Conservation (phyloP, 1,284 basidiomycete species). For the Neolentinus lepideus region DNA sequence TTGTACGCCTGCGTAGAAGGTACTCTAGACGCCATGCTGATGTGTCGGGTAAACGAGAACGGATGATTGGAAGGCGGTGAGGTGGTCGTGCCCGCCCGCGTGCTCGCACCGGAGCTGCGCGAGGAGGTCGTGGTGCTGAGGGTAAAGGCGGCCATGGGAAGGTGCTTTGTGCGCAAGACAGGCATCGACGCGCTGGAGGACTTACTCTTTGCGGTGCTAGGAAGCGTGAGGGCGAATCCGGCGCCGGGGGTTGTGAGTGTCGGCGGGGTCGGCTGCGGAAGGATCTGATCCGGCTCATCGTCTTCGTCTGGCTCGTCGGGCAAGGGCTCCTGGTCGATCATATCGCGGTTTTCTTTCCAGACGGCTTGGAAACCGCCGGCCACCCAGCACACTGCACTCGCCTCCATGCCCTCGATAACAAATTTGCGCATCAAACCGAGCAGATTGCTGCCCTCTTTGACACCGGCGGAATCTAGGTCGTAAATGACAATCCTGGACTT, state of each 20-base stretch:
- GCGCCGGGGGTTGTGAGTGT: not conserved
- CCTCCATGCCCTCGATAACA: slow-evolving; percentile 53
- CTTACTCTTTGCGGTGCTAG: not conserved
- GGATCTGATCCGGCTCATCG: not conserved
- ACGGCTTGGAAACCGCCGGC: slow-evolving; percentile 75
- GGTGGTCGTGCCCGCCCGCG: slow-evolving; percentile 9
- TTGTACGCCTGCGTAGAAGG: slow-evolving; percentile 43
- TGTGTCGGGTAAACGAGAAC: slow-evolving; percentile 6
- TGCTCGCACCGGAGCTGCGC: slow-evolving; percentile 12
- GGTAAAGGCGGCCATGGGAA: slow-evolving; percentile 62
- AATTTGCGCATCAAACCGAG: slow-evolving; percentile 84
- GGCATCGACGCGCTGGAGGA: slow-evolving; percentile 9
- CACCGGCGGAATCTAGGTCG: slow-evolving; percentile 64
- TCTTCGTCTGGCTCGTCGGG: slow-evolving; percentile 46
- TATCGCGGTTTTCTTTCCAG: slow-evolving; percentile 42
- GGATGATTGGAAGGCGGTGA: slow-evolving; percentile 1
- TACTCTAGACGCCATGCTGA: slow-evolving; percentile 2
- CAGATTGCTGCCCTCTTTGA: slow-evolving; percentile 65
- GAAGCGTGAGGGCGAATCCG: slow-evolving; percentile 8
- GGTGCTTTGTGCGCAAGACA: slow-evolving; percentile 48
- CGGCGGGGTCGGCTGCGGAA: slow-evolving; percentile 15
- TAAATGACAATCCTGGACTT: slow-evolving; percentile 69
- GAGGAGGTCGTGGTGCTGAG: slow-evolving; percentile 44
- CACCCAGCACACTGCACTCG: slow-evolving; percentile 66
- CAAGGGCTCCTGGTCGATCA: slow-evolving; percentile 44